Base-by-base conservation (phyloP, 2,329 filamentous ascomycete genomes). In the Fusarium staphyleae region DNA sequence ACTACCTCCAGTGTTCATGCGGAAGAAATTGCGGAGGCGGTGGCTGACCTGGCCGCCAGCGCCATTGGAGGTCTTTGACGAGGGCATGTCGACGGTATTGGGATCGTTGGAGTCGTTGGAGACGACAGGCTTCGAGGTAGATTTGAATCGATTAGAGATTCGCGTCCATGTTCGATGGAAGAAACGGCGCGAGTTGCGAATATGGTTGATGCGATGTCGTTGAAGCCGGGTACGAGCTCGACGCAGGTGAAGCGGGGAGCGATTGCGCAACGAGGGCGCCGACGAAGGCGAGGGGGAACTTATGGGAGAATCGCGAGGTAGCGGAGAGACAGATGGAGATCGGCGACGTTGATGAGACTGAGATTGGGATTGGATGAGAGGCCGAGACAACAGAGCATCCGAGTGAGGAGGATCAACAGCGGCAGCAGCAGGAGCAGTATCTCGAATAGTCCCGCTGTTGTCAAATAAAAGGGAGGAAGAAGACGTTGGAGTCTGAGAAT, bases 11-110 rank as follows among this genome's bases (percentile, higher is more conserved):
- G 66, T 81, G 70, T 82, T 88, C 72, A 88, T 87, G 66, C 85
- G 85, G 74, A 89, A 89, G 78, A 89, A 88, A 73, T 84, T 88
- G 77, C 85, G 87, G 65, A 89, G 72, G 69, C 85, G 86, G 72
- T 87, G 85, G 62, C 85, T 86, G 69, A 88, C 86, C 70, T 86
- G 85, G 69, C 80, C 80, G 66, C 79, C 77, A 62, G 69, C 62
- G 68, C 78, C 75, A 72, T 77, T 77, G 67, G 78, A 67, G 65
- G 74, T 77, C 74, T 86, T 86, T 68, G 78, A 76, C 58, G 80
- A 75, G 53, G 81, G 79, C 81, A 83, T 84, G 57, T 57, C 66
- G 64, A 45, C 40, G 34, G 51, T 37, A 46, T 40, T 29, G 48
- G 32, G 29, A 42, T 30, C 29, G 48, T 42, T 37, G 42, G 60